Conservation (phyloP, 495 filamentous ascomycete species). For the Penicillium goetzii region DNA sequence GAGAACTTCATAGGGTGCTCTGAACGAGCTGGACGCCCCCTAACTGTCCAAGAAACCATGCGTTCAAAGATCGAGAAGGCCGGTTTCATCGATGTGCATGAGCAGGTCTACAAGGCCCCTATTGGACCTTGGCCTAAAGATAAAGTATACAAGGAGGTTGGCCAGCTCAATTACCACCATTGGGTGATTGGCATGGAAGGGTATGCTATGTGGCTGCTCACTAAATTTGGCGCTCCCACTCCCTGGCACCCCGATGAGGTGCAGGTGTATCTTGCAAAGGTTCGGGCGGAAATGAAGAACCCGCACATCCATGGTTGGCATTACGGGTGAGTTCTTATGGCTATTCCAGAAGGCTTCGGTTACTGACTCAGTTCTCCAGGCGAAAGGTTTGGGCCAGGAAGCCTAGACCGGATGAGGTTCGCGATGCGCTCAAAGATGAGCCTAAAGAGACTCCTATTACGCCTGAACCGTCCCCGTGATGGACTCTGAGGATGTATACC, state of each 20-base stretch:
- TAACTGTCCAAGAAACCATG: slow-evolving; percentile 18
- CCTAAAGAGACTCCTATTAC: background rate
- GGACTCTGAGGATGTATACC: too few species aligned
- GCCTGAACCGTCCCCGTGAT: background rate
- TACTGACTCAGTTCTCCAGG: background rate
- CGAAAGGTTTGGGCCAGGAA: background rate
- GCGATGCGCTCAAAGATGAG: background rate
- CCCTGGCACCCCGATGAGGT: slow-evolving; percentile 22
- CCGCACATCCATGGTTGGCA: slow-evolving; percentile 12
- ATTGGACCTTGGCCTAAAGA: slow-evolving; percentile 22
- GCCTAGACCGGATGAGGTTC: background rate
- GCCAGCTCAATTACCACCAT: slow-evolving; percentile 8
- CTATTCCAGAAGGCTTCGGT: background rate
- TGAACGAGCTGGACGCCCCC: slow-evolving; percentile 13
- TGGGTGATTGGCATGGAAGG: slow-evolving; percentile 23
- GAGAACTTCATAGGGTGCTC: slow-evolving; percentile 22
- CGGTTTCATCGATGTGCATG: slow-evolving; percentile 32
- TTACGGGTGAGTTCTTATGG: background rate
- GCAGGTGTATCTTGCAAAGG: slow-evolving; percentile 19
- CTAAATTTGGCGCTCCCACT: slow-evolving; percentile 16
- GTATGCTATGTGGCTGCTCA: slow-evolving; percentile 22
- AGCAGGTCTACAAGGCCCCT: slow-evolving; percentile 11
- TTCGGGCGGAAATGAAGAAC: slow-evolving; percentile 13
- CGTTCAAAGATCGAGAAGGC: slow-evolving; percentile 28
- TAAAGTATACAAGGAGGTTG: slow-evolving; percentile 14